Conservation (phyloP, 2,329 filamentous ascomycete genomes). For the Ophiocordyceps polyrhachis-furcata region DNA sequence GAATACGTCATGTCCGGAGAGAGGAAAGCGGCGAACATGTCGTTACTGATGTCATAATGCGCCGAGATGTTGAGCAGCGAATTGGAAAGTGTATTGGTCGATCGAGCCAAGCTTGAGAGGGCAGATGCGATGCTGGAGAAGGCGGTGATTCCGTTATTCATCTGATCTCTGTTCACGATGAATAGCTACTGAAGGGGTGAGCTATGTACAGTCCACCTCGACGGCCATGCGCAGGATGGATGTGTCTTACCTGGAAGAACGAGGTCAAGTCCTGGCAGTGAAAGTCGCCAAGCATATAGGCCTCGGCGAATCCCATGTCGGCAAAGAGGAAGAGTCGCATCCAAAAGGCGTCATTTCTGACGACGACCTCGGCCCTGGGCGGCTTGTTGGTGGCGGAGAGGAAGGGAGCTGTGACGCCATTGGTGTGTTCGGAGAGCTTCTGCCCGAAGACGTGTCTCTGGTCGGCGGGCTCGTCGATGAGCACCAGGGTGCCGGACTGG, state of each 20-base stretch:
- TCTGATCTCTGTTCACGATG: slow-evolving; percentile 44
- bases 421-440: slow-evolving; percentile 19
- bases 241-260: slow-evolving; percentile 40
- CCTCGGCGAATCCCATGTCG: slow-evolving; percentile 58
- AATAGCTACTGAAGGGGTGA: slow-evolving; percentile 35
- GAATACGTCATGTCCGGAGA: slow-evolving; percentile 64
- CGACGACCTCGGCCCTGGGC: slow-evolving; percentile 33
- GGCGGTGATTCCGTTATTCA: slow-evolving; percentile 45
- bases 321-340: slow-evolving; percentile 48
- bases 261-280: slow-evolving; percentile 45
- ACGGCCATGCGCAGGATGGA: neutral
- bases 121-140: slow-evolving; percentile 39
- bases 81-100: slow-evolving; percentile 37
- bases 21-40: slow-evolving; percentile 57
- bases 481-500: slow-evolving; percentile 25
- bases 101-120: slow-evolving; percentile 36
- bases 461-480: slow-evolving; percentile 26
- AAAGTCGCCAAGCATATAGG: slow-evolving; percentile 56
- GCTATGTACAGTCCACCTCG: neutral
- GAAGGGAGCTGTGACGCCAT: slow-evolving; percentile 13
- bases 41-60: slow-evolving; percentile 61
- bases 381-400: slow-evolving; percentile 17
- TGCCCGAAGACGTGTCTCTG: slow-evolving; percentile 25
- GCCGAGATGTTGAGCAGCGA: slow-evolving; percentile 48
- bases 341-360: slow-evolving; percentile 52